Evolutionary conservation across 352 stramenopile genomes (phyloP).

Genomic region (Phytophthora europaea): DNA sequence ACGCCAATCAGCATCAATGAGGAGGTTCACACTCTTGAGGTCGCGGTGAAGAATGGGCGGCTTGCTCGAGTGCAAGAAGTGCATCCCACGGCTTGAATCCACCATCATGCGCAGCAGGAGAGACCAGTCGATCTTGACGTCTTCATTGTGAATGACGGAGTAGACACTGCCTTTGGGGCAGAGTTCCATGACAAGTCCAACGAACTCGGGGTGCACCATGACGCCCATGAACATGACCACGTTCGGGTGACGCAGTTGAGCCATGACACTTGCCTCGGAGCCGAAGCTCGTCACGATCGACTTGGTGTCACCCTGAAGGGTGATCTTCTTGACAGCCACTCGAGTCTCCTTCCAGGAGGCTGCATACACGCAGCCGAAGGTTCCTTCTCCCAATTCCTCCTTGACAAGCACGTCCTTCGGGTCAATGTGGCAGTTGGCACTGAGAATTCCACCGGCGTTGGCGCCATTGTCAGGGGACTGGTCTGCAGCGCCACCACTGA

Average conservation of each 20-base stretch:
- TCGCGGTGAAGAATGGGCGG: conserved; percentile 92
- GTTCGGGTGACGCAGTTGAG: conserved; percentile 85
- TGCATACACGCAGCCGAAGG: conserved; percentile 82
- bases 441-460: conserved; percentile 62
- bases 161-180: conserved; percentile 90
- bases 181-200: conserved; percentile 91
- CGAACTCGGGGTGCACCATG: conserved; percentile 89
- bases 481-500: conserved; percentile 76
- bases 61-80: conserved; percentile 92
- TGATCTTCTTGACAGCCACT: conserved; percentile 90
- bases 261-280: conserved; percentile 86
- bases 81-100: conserved; percentile 90
- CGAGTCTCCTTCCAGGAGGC: conserved; percentile 85
- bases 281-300: conserved; percentile 87
- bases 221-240: conserved; percentile 94
- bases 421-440: conserved; percentile 87
- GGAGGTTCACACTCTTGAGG: conserved; percentile 91
- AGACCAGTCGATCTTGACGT: conserved; percentile 89
- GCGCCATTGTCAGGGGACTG: conserved; percentile 55
- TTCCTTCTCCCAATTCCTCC: conserved; percentile 81
- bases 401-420: conserved; percentile 85
- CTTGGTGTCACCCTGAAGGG: conserved; percentile 78
- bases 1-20: conserved; percentile 90
- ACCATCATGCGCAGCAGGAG: conserved; percentile 89
- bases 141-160: conserved; percentile 79